phyloP scores from a whole-genome alignment of 2,329 filamentous ascomycete species.

The Teratosphaeria pseudoeucalypti region DNA sequence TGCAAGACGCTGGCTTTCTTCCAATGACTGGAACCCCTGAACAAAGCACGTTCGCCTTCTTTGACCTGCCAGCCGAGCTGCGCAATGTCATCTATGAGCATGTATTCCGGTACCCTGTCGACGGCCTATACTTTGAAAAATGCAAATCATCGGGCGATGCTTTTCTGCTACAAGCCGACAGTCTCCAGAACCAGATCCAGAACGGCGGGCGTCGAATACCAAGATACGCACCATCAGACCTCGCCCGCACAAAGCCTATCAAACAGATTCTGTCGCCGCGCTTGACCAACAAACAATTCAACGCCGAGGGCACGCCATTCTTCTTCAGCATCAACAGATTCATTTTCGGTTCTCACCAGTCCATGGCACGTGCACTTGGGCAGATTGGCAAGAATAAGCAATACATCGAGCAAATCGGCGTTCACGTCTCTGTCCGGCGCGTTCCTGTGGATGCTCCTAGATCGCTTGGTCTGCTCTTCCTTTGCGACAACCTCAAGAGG shows the following conservation, averaged over 20 bases:
- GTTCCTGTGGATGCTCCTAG: not conserved
- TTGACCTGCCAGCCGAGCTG: conserved; percentile 3
- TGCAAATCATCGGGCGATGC: not conserved
- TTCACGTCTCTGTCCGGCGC: not conserved
- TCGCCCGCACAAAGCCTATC: not conserved
- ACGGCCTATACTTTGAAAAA: not conserved
- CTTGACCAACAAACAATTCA: not conserved
- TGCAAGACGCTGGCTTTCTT: not conserved
- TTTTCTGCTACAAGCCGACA: not conserved
- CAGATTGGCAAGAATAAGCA: not conserved
- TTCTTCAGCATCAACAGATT: not conserved
- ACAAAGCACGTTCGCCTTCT: not conserved
- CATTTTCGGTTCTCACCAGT: not conserved
- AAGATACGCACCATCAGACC: not conserved
- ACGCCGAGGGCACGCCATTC: not conserved
- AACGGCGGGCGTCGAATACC: not conserved
- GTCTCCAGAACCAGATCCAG: not conserved
- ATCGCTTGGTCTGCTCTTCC: not conserved
- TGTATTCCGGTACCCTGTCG: not conserved
- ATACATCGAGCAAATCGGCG: not conserved
- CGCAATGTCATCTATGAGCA: conserved; percentile 5
- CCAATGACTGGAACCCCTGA: not conserved
- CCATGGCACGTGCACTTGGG: not conserved
- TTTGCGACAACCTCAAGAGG: not conserved
- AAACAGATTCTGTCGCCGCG: not conserved